Conservation (phyloP, 2,329 filamentous ascomycete genomes). For the Aspergillus pseudotamarii region DNA sequence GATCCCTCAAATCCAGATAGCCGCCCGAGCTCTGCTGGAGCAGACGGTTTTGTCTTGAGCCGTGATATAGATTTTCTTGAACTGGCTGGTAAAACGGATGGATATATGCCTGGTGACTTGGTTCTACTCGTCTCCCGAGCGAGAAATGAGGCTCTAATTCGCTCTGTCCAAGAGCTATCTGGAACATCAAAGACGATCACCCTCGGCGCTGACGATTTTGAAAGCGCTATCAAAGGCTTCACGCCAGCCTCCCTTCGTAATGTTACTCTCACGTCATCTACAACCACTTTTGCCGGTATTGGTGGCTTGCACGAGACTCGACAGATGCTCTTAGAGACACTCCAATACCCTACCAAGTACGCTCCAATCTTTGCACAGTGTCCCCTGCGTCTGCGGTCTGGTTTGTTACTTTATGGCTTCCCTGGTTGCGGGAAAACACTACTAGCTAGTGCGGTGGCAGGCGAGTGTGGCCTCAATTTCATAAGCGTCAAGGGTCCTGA, state of each 20-base stretch:
- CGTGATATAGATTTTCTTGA: constrained; percentile 85
- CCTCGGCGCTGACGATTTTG: constrained; percentile 76
- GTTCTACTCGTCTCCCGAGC: constrained; percentile 83
- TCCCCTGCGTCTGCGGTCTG: constrained; percentile 89
- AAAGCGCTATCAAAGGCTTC: constrained; percentile 83
- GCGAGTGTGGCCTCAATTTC: constrained; percentile 96
- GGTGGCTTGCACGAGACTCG: constrained; percentile 85
- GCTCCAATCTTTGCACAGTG: constrained; percentile 97
- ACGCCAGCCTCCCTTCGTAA: constrained; percentile 93
- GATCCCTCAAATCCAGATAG: constrained; percentile 67
- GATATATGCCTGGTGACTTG: constrained; percentile 96
- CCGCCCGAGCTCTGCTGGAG: constrained; percentile 46
- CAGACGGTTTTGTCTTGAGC: constrained; percentile 72
- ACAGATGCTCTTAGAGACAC: constrained; percentile 87
- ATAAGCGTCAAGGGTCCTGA: constrained; percentile 98
- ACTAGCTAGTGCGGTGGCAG: constrained; percentile 92
- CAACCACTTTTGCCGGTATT: constrained; percentile 88
- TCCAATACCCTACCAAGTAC: constrained; percentile 97
- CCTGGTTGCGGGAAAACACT: constrained; percentile 97
- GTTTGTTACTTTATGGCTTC: constrained; percentile 89
- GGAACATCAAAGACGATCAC: constrained; percentile 59
- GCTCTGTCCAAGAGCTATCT: constrained; percentile 66
- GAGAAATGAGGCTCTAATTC: constrained; percentile 88
- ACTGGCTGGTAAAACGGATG: constrained; percentile 89
- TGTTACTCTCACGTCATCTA: constrained; percentile 89